These are phyloP conservation scores for Russula sp. DNA, from an alignment of 768 basidiomycete species.

Conservation along the genomic window DNA sequence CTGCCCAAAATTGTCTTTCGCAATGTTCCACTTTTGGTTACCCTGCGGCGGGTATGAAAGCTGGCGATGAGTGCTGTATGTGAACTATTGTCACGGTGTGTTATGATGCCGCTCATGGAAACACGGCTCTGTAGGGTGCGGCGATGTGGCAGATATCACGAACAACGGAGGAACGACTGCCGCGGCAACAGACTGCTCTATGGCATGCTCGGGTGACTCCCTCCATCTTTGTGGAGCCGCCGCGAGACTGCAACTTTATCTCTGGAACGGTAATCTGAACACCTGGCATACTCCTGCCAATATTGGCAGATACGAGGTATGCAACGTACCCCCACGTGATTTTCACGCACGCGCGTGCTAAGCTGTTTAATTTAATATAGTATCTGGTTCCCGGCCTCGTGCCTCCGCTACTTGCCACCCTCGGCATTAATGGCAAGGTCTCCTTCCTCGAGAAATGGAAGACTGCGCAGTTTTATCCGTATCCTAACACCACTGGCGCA, in stretches of 20 bases:
- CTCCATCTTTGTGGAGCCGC: slow-evolving; percentile 59
- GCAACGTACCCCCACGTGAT: slow-evolving; percentile 18
- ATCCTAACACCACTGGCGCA: slow-evolving; percentile 60
- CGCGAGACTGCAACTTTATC: slow-evolving; percentile 37
- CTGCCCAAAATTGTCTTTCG: slow-evolving; percentile 54
- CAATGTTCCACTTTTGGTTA: slow-evolving; percentile 69
- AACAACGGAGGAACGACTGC: slow-evolving; percentile 28
- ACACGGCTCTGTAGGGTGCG: slow-evolving; percentile 45
- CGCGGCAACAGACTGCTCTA: slow-evolving; percentile 34
- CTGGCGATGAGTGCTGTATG: slow-evolving; percentile 67
- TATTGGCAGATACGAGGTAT: slow-evolving; percentile 63
- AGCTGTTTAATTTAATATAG: slow-evolving; percentile 21
- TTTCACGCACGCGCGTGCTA: neutral
- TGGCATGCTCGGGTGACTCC: slow-evolving; percentile 63
- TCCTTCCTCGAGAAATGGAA: slow-evolving; percentile 71
- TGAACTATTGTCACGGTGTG: slow-evolving; percentile 9
- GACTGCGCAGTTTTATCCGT: slow-evolving; percentile 41
- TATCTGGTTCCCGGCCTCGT: slow-evolving; percentile 51
- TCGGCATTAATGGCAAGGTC: slow-evolving; percentile 78
- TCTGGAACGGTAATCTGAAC: slow-evolving; percentile 34
- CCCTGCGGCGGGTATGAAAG: slow-evolving; percentile 63
- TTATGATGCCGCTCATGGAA: neutral
- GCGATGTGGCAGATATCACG: slow-evolving; percentile 51
- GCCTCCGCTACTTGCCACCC: slow-evolving; percentile 64
- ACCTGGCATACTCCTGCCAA: slow-evolving; percentile 59